Conservation (phyloP, 768 basidiomycete species). For the Suillus sp. region DNA sequence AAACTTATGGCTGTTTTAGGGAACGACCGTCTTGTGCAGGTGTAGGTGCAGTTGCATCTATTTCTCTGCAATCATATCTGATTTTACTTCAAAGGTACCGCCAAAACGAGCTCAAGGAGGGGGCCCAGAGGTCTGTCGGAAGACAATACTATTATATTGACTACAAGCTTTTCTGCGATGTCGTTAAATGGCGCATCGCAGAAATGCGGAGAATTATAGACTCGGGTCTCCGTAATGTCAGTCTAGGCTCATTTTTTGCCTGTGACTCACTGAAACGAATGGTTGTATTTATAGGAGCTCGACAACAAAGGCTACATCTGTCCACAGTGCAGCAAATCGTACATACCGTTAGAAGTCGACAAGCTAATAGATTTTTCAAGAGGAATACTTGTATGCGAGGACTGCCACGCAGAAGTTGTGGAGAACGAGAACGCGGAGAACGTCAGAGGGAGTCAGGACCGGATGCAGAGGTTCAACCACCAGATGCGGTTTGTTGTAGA, state of each 20-base stretch:
- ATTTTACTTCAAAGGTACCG: constrained; percentile 59
- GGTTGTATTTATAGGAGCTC: constrained; percentile 64
- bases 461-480: constrained; percentile 93
- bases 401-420: constrained; percentile 82
- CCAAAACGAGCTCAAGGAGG: constrained; percentile 90
- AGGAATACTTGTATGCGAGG: constrained; percentile 80
- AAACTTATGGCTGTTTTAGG: constrained; percentile 84
- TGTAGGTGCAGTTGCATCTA: constrained; percentile 48
- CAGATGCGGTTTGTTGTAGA: constrained; percentile 89
- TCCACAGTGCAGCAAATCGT: constrained; percentile 81
- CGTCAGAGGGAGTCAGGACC: constrained; percentile 83
- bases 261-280: background rate
- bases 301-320: constrained; percentile 98
- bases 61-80: constrained; percentile 5
- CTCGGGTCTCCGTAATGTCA: constrained; percentile 83
- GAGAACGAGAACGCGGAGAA: constrained; percentile 92
- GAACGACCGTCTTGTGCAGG: constrained; percentile 74
- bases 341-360: constrained; percentile 84
- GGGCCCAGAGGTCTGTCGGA: constrained; percentile 82
- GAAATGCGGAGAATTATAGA: constrained; percentile 92
- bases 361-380: constrained; percentile 73
- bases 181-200: constrained; percentile 96
- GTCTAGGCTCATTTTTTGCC: constrained; percentile 26
- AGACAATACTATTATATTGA: constrained; percentile 97
- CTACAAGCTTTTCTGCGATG: constrained; percentile 93